phyloP scores from a whole-genome alignment of 345 rosid genomes.

The Melaleuca alternifolia region DNA sequence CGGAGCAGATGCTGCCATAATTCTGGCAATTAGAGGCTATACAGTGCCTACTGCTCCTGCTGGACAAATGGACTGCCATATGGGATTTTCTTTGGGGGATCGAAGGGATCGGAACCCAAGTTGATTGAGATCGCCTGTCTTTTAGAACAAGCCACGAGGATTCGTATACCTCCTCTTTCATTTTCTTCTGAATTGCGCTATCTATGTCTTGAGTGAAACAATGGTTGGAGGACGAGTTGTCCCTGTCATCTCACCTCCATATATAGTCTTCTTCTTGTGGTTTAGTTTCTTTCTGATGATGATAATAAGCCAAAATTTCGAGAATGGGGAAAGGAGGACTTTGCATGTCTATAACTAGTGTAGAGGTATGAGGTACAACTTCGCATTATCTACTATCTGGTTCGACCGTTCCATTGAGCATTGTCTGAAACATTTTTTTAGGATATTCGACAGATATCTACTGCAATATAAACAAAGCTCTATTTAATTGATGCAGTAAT shows the following conservation, averaged over 20 bases:
- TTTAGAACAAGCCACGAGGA: slow-evolving; percentile 12
- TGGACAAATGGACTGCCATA: slow-evolving; percentile 17
- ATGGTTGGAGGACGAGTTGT: too few species aligned
- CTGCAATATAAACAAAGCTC: background rate
- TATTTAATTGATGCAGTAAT: background rate
- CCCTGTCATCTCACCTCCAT: too few species aligned
- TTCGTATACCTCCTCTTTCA: background rate
- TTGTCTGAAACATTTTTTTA: background rate
- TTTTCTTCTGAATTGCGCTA: background rate
- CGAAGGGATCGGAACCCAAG: background rate
- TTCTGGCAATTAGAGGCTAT: slow-evolving; percentile 17
- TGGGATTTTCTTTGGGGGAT: slow-evolving; percentile 17
- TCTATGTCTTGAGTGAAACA: background rate
- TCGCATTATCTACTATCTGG: background rate
- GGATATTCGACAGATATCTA: background rate
- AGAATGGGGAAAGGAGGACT: background rate
- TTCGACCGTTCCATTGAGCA: background rate
- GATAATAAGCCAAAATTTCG: too few species aligned
- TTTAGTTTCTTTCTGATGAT: too few species aligned
- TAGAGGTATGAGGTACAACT: background rate
- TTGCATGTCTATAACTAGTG: background rate
- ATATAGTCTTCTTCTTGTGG: too few species aligned
- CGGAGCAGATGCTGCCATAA: background rate
- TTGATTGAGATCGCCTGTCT: slow-evolving; percentile 19
- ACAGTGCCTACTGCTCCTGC: slow-evolving; percentile 15